A percentile compares a stretch with the other conserved stretches of the same genome.
These are phyloP conservation scores for Moniliophthora roreri DNA, from an alignment of 1,284 basidiomycete species.

Conservation along the genomic window DNA sequence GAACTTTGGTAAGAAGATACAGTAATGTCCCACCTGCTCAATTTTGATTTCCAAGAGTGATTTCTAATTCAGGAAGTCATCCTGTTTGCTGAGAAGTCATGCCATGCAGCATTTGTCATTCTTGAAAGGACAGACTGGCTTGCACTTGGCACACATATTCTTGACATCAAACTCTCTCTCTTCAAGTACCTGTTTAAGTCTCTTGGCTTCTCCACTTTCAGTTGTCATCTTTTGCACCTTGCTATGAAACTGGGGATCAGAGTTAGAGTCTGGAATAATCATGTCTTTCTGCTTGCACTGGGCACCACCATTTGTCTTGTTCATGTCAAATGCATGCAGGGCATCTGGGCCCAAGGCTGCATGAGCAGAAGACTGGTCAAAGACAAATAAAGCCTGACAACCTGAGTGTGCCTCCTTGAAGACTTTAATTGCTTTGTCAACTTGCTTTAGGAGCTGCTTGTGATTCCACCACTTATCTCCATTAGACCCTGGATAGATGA, in stretches of 20 bases:
- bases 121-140: no score
- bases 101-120: slow-evolving; percentile 32
- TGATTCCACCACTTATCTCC: slow-evolving; percentile 23
- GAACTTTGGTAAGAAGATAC: slow-evolving; percentile 29
- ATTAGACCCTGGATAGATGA: slow-evolving; percentile 22
- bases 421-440: slow-evolving; percentile 24
- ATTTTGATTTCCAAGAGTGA: slow-evolving; percentile 25
- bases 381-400: slow-evolving; percentile 27
- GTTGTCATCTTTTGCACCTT: slow-evolving; percentile 25
- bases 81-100: slow-evolving; percentile 28
- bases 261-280: slow-evolving; percentile 26
- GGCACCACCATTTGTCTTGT: slow-evolving; percentile 28
- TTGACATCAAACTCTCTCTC: slow-evolving; percentile 25
- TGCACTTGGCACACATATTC: slow-evolving; percentile 20
- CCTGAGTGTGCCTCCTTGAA: slow-evolving; percentile 24
- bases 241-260: slow-evolving; percentile 16
- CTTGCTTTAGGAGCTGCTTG: slow-evolving; percentile 17
- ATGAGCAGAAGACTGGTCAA: slow-evolving; percentile 33
- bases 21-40: slow-evolving; percentile 13
- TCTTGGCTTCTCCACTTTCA: slow-evolving; percentile 20
- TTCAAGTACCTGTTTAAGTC: slow-evolving; percentile 24
- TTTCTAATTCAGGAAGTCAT: slow-evolving; percentile 32
- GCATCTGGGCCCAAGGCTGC: slow-evolving; percentile 26
- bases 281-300: slow-evolving; percentile 25
- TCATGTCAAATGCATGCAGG: slow-evolving; percentile 30